These are phyloP conservation scores for Colletotrichum somersetense DNA, from an alignment of 2,329 filamentous ascomycete genomes.

Conservation along the genomic window DNA sequence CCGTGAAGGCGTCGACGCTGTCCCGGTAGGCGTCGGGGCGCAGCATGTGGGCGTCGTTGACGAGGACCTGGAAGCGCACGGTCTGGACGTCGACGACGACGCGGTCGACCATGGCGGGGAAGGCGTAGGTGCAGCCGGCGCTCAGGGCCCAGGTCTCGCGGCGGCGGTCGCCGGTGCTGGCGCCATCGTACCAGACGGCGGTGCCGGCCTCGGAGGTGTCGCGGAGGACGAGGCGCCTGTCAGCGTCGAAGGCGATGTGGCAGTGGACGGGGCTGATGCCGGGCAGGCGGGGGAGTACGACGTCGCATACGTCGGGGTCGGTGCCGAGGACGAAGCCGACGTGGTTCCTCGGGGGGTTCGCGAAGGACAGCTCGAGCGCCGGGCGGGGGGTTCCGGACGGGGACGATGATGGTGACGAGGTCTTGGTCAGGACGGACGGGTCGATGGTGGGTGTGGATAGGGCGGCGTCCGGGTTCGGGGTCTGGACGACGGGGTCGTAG, in stretches of 20 bases:
- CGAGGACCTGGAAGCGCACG: conserved; percentile 54
- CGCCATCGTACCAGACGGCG: conserved; percentile 58
- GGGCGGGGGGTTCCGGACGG: conserved; percentile 23
- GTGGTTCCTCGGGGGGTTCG: conserved; percentile 50
- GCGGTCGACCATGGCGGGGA: conserved; percentile 51
- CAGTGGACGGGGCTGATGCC: conserved; percentile 55
- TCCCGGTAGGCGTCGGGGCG: conserved; percentile 51
- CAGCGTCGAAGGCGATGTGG: conserved; percentile 54
- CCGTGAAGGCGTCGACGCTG: conserved; percentile 52
- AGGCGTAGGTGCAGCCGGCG: conserved; percentile 50
- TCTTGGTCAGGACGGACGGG: conserved; percentile 26
- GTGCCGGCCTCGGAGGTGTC: conserved; percentile 55
- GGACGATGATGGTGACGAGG: background rate
- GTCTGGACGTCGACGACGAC: conserved; percentile 56
- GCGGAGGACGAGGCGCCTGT: conserved; percentile 54
- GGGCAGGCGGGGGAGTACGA: conserved; percentile 52
- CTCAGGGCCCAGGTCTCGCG: conserved; percentile 54
- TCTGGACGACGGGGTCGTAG: conserved; percentile 26
- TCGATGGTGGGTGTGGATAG: conserved; percentile 32
- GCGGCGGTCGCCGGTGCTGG: conserved; percentile 53
- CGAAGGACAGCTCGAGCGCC: conserved; percentile 54
- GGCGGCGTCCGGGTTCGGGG: conserved; percentile 21
- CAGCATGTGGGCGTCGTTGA: conserved; percentile 52
- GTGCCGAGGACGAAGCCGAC: conserved; percentile 56
- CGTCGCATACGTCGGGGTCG: conserved; percentile 52